Conservation (phyloP, 345 rosid genomes). For the Carallia pectinifolia region DNA sequence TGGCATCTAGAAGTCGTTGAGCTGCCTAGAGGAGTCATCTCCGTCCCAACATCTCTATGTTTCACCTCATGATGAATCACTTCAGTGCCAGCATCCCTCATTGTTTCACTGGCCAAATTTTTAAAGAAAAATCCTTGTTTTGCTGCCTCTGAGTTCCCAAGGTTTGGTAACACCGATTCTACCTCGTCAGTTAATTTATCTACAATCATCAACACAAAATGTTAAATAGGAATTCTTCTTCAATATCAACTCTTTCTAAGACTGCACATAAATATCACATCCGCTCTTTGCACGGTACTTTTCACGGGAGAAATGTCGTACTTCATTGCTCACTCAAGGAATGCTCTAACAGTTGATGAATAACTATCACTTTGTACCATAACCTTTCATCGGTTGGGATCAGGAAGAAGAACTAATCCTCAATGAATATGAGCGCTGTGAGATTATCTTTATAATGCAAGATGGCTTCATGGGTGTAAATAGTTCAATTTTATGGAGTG, state of each 20-base stretch:
- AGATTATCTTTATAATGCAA: too few species aligned
- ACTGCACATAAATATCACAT: too few species aligned
- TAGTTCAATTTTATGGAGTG: too few species aligned
- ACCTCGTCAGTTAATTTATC: constrained; percentile 79
- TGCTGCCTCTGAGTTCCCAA: constrained; percentile 49
- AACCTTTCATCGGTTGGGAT: too few species aligned
- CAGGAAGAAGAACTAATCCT: too few species aligned
- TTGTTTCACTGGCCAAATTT: constrained; percentile 40
- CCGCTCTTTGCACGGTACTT: too few species aligned
- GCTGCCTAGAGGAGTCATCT: constrained; percentile 91
- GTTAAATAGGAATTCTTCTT: constrained; percentile 6
- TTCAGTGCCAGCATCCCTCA: constrained; percentile 53
- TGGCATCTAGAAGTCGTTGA: constrained; percentile 78
- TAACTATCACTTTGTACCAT: too few species aligned
- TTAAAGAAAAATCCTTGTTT: constrained; percentile 77
- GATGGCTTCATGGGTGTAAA: too few species aligned
- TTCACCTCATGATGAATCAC: constrained; percentile 42
- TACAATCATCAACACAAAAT: constrained; percentile 31
- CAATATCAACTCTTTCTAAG: neutral
- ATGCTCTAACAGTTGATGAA: too few species aligned
- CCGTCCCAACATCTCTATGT: constrained; percentile 82
- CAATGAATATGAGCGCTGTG: too few species aligned
- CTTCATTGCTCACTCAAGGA: too few species aligned
- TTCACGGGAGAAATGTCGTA: too few species aligned
- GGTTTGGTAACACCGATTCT: constrained; percentile 50